A percentile compares a stretch with the other conserved stretches of the same genome.
Conservation (phyloP, 805 yeast genomes). For the Cyberlindnera nakhonratchasimensis region DNA sequence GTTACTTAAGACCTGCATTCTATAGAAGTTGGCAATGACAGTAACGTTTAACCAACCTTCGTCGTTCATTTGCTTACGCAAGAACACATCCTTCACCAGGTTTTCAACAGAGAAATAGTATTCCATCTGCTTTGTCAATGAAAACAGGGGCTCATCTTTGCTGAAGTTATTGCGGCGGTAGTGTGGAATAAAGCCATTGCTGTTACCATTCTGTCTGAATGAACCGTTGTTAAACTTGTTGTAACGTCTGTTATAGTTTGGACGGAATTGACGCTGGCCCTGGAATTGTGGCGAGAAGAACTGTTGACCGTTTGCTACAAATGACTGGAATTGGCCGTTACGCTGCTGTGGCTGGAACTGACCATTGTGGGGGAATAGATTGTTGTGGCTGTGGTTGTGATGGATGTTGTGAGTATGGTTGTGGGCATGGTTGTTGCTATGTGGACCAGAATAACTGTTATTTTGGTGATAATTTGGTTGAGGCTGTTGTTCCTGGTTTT, state of each 20-base stretch:
- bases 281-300: conserved; percentile 13
- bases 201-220: conserved; percentile 12
- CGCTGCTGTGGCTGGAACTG: conserved; percentile 10
- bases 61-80: conserved; percentile 77
- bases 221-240: conserved; percentile 19
- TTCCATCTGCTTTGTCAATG: conserved; percentile 58
- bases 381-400: conserved; percentile 7
- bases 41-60: conserved; percentile 68
- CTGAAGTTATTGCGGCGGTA: conserved; percentile 10
- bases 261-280: conserved; percentile 23
- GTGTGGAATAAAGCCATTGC: conserved; percentile 1
- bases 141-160: conserved; percentile 23
- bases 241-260: conserved; percentile 25
- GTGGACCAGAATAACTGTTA: not conserved
- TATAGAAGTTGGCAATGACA: conserved; percentile 65
- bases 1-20: conserved; percentile 64
- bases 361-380: conserved; percentile 7
- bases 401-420: conserved; percentile 5
- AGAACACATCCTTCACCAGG: conserved; percentile 75
- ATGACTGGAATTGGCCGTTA: conserved; percentile 6
- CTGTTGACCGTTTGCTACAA: conserved; percentile 10
- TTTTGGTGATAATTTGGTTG: conserved; percentile 3
- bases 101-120: conserved; percentile 90
- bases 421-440: conserved; percentile 1
- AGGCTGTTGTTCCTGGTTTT: conserved; percentile 3